These are phyloP conservation scores for Ogataea methanolica DNA, from an alignment of 805 yeast species.

Conservation along the genomic window DNA sequence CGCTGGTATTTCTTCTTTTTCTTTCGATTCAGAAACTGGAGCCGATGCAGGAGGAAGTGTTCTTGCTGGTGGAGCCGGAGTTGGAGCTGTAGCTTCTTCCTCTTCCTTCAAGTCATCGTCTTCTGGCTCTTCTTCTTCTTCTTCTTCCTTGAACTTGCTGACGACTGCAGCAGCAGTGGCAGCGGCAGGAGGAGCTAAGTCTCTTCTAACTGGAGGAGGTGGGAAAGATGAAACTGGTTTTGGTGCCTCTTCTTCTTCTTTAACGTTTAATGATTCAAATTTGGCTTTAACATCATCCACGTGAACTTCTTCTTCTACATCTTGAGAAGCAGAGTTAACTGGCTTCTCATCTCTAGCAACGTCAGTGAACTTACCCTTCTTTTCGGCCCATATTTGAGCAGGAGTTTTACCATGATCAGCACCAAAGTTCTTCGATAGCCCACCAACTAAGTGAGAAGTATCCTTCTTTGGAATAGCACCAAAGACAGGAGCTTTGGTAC, in stretches of 20 bases:
- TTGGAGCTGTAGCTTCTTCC: slow-evolving; percentile 25
- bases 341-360: slow-evolving; percentile 31
- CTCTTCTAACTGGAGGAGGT: slow-evolving; percentile 16
- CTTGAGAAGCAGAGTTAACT: slow-evolving; percentile 22
- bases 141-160: slow-evolving; percentile 12
- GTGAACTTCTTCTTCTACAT: slow-evolving; percentile 25
- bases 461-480: slow-evolving; percentile 30
- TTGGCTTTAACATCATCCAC: slow-evolving; percentile 30
- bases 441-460: slow-evolving; percentile 48
- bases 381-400: slow-evolving; percentile 94
- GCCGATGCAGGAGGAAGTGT: slow-evolving; percentile 6
- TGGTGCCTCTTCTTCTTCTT: slow-evolving; percentile 22
- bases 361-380: slow-evolving; percentile 60
- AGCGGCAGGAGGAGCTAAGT: slow-evolving; percentile 13
- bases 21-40: slow-evolving; percentile 13
- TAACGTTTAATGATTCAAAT: slow-evolving; percentile 25
- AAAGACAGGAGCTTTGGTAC: slow-evolving; percentile 30
- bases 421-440: slow-evolving; percentile 58
- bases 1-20: slow-evolving; percentile 11
- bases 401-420: slow-evolving; percentile 81
- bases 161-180: slow-evolving; percentile 12
- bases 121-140: slow-evolving; percentile 18
- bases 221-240: slow-evolving; percentile 15
- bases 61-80: slow-evolving; percentile 11
- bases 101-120: slow-evolving; percentile 18